Evolutionary conservation across 2,329 filamentous ascomycete species (phyloP), one percentile per base, ranked within the genome.

Genomic region (Bertia moriformis): DNA sequence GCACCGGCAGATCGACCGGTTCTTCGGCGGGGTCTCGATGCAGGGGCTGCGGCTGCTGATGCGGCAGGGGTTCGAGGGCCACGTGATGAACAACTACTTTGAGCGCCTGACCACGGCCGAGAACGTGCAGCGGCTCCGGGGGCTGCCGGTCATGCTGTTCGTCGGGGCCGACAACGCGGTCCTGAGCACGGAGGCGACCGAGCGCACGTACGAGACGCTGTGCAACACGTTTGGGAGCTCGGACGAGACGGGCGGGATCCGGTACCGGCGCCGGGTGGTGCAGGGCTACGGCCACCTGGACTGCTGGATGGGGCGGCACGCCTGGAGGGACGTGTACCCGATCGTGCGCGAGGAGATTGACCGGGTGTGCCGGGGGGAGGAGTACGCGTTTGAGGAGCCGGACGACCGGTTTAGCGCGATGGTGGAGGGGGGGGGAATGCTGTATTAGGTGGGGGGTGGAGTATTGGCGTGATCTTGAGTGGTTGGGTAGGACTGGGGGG

Each of bases 21-120:
- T 78, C 55, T 71, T 81, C 41, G 70, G 70, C 46, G 76, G 76
- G 40, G 67, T 74, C 39, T 73, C 70, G 51, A 78, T 78, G 70
- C 64, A 61, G 1, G 56, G 70, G 43, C 60, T 78, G 38, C 51
- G 63, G 24, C 58, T 75, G 41, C 62, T 80, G 10, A 75, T 76
- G 63, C 57, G 56, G 24, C 68, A 71, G 58, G 75, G 74, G 4
- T 50, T 47, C 43, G 52, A 60, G 4, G 71, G 69, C 14, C 53
- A 61, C 42, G 68, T 69, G 18, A 71, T 70, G 48, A 56, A 55
- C 40, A 76, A 77, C 48, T 63, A 47, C 1, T 67, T 58, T 46
- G 55, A 62, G 17, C 54, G 53, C 1, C 62, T 78, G 18, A 65
- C 66, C 15, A 69, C 65, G 0, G 49, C 50, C 0, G 56, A 61